Percentiles rank a stretch among this genome's conserved stretches.
phyloP scores from a whole-genome alignment of 768 basidiomycete species.

The Tylopilus subfusipes region DNA sequence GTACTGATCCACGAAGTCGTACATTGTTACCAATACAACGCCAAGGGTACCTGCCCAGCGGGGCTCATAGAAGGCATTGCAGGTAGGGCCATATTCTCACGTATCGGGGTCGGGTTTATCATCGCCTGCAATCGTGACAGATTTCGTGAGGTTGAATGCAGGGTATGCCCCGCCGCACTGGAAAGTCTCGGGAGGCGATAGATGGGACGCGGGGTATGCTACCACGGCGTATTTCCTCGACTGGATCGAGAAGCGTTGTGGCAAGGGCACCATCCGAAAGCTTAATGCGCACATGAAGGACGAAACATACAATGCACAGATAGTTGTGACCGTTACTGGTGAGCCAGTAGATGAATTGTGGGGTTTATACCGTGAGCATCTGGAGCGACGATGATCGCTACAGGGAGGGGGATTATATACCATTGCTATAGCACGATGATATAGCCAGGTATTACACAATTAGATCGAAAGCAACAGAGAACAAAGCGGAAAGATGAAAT shows the following conservation, averaged over 20 bases:
- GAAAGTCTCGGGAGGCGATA: slow-evolving; percentile 43
- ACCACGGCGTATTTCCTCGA: slow-evolving; percentile 72
- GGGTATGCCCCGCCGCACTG: slow-evolving; percentile 68
- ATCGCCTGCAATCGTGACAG: slow-evolving; percentile 31
- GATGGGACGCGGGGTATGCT: slow-evolving; percentile 77
- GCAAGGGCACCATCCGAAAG: slow-evolving; percentile 50
- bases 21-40: slow-evolving; percentile 75
- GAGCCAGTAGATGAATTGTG: slow-evolving; percentile 54
- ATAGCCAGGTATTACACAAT: slow-evolving; percentile 20
- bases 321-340: slow-evolving; percentile 55
- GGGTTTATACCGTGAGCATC: slow-evolving; percentile 47
- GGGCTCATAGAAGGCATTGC: slow-evolving; percentile 81
- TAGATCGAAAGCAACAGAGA: slow-evolving; percentile 20
- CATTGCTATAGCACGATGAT: not conserved
- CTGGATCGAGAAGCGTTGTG: slow-evolving; percentile 56
- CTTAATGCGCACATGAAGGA: slow-evolving; percentile 56
- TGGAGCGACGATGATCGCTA: slow-evolving; percentile 21
- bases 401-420: not conserved
- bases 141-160: slow-evolving; percentile 66
- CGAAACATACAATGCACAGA: slow-evolving; percentile 43
- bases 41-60: slow-evolving; percentile 53
- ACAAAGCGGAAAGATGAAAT: not conserved
- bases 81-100: slow-evolving; percentile 40
- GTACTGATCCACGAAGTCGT: slow-evolving; percentile 75
- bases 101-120: not conserved